Percentiles rank a stretch among this genome's conserved stretches.
Evolutionary conservation across 139 green algal species (phyloP).

Genomic region (Chlorella sp.): DNA sequence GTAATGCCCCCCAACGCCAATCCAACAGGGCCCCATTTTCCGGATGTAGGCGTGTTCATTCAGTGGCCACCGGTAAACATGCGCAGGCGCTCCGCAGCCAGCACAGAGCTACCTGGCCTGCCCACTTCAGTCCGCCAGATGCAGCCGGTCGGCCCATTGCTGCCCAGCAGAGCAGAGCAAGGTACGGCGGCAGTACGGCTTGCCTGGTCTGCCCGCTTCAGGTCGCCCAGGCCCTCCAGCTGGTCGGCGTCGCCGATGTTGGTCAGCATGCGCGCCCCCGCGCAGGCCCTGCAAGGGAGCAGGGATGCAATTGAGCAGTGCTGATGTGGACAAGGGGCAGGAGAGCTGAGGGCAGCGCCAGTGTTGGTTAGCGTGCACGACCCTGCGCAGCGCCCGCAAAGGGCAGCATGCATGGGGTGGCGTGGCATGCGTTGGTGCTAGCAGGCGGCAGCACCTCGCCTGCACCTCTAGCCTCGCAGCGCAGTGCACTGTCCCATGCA

Average conservation of each 20-base stretch:
- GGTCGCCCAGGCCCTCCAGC: background rate
- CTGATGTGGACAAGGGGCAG: too few species aligned
- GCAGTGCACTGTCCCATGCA: too few species aligned
- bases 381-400: background rate
- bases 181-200: background rate
- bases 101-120: too few species aligned
- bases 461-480: too few species aligned
- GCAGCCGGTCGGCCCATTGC: background rate
- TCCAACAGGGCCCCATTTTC: too few species aligned
- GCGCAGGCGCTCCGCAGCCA: background rate
- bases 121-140: too few species aligned
- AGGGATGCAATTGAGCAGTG: too few species aligned
- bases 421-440: too few species aligned
- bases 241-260: background rate
- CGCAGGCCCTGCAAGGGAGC: background rate
- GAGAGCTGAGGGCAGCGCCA: too few species aligned
- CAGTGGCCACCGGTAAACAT: background rate
- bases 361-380: background rate
- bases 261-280: background rate
- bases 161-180: background rate
- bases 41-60: too few species aligned
- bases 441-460: too few species aligned
- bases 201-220: slow-evolving; percentile 5
- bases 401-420: background rate
- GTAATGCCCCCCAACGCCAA: too few species aligned